Evolutionary conservation across 352 stramenopile species (phyloP).

Genomic region (Stramenopiles sp.): DNA sequence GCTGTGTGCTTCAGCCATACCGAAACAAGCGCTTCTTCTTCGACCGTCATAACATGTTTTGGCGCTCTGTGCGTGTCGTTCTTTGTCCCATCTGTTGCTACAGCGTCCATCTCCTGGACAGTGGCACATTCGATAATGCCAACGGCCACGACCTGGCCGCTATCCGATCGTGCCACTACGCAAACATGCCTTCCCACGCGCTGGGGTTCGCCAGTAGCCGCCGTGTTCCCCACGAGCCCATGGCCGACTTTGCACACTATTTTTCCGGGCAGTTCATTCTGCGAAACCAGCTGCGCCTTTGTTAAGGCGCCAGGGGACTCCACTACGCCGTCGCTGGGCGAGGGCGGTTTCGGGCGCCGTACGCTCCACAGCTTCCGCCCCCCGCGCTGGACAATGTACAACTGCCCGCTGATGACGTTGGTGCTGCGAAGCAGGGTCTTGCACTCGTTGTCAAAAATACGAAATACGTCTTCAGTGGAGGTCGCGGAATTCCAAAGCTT

Average conservation of each 20-base stretch:
- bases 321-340: not conserved
- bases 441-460: not conserved
- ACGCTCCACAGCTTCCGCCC: not conserved
- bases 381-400: not conserved
- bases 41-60: not conserved
- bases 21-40: not conserved
- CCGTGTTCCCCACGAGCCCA: not conserved
- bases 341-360: not conserved
- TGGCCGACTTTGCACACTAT: too few relatives aligned
- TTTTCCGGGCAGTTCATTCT: too few relatives aligned
- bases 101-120: not conserved
- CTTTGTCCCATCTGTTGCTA: too few relatives aligned
- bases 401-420: not conserved
- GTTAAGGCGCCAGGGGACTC: too few relatives aligned
- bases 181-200: not conserved
- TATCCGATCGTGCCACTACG: not conserved
- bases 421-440: not conserved
- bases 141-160: not conserved
- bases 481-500: not conserved
- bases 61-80: not conserved
- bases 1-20: not conserved
- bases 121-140: not conserved
- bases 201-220: not conserved
- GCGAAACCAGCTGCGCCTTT: too few relatives aligned
- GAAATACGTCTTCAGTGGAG: not conserved